Percentiles rank a stretch among this genome's conserved stretches.
Conservation (phyloP, 495 filamentous ascomycete species). For the Penicillium ochrochloron region DNA sequence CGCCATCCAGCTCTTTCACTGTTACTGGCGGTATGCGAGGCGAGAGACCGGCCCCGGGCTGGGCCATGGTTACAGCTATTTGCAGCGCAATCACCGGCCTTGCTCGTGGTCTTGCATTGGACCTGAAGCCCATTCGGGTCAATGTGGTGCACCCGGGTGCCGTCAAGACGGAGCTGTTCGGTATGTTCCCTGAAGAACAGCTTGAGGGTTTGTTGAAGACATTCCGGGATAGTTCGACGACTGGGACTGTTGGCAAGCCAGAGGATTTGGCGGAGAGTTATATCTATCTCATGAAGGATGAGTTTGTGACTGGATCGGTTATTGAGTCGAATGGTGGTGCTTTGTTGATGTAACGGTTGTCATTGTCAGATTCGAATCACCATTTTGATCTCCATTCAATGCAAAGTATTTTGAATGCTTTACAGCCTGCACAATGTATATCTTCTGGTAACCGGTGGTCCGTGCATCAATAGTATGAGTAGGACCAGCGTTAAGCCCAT, state of each 20-base stretch:
- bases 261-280: constrained; percentile 71
- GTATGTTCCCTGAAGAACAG: constrained; percentile 12
- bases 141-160: constrained; percentile 63
- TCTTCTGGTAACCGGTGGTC: not conserved
- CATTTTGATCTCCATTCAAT: not conserved
- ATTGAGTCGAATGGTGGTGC: constrained; percentile 45
- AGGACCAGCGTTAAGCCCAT: constrained; percentile 10
- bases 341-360: constrained; percentile 8
- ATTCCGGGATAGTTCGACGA: constrained; percentile 38
- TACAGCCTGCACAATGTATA: not conserved
- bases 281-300: constrained; percentile 65
- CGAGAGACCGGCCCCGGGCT: constrained; percentile 53
- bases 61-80: constrained; percentile 47
- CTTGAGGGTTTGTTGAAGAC: constrained; percentile 15
- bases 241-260: constrained; percentile 52
- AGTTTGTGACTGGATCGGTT: constrained; percentile 51
- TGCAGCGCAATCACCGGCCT: constrained; percentile 51
- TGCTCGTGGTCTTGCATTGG: constrained; percentile 58
- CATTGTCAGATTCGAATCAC: not conserved
- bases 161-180: constrained; percentile 57
- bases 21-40: constrained; percentile 58
- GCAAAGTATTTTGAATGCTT: not conserved
- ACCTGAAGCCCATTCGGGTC: constrained; percentile 64
- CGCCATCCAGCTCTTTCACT: constrained; percentile 51
- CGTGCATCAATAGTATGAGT: constrained; percentile 1